These are phyloP conservation scores for Claviceps paspali DNA, from an alignment of 2,329 filamentous ascomycete species.

Conservation along the genomic window DNA sequence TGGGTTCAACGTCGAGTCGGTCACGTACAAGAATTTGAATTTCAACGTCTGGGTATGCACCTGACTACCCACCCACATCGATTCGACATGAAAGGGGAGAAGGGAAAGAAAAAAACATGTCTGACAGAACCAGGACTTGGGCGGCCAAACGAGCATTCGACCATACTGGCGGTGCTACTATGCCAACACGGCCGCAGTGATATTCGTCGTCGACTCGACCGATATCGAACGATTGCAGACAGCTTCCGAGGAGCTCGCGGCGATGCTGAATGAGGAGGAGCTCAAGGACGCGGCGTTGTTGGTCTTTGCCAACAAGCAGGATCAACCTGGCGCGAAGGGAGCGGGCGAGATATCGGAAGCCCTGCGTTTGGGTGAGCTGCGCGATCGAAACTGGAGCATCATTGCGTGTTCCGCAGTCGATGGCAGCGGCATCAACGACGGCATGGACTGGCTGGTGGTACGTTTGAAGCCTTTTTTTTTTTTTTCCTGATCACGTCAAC, in stretches of 20 bases:
- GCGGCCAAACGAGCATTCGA: constrained; percentile 94
- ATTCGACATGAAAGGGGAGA: neutral
- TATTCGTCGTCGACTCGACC: constrained; percentile 96
- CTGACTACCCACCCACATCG: too few species aligned
- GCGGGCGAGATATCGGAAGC: constrained; percentile 95
- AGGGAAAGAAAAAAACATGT: neutral
- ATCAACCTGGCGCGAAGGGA: constrained; percentile 91
- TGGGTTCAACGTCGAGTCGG: constrained; percentile 97
- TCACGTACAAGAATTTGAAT: constrained; percentile 95
- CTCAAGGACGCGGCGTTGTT: constrained; percentile 81
- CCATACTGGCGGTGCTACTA: constrained; percentile 99
- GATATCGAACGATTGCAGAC: constrained; percentile 92
- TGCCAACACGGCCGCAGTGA: constrained; percentile 92
- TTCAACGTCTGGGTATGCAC: constrained; percentile 88
- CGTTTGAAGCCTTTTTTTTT: constrained; percentile 14
- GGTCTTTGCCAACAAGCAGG: constrained; percentile 98
- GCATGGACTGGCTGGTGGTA: constrained; percentile 98
- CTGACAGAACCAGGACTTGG: constrained; percentile 50
- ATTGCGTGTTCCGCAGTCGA: constrained; percentile 95
- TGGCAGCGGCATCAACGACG: constrained; percentile 84
- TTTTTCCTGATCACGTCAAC: too few species aligned
- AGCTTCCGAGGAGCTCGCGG: constrained; percentile 78
- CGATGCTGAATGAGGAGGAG: constrained; percentile 96
- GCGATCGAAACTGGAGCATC: constrained; percentile 98
- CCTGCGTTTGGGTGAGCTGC: constrained; percentile 72